Conservation (phyloP, 2,329 filamentous ascomycete species). For the Penicillium sclerotiorum region DNA sequence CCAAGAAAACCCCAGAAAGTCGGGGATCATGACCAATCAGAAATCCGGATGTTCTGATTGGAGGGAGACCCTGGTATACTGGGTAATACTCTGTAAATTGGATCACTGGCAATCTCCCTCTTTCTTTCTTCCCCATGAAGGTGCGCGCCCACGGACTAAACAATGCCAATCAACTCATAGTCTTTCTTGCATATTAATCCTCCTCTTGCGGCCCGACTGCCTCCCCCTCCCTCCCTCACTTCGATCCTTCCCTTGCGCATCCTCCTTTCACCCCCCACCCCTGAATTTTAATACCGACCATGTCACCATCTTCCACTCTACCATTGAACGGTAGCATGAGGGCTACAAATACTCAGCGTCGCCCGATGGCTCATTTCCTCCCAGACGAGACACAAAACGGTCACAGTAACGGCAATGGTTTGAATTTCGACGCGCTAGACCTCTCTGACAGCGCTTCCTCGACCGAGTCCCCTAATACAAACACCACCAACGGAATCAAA, state of each 20-base stretch:
- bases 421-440: slow-evolving; percentile 1
- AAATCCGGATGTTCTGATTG: slow-evolving; percentile 18
- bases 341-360: slow-evolving; percentile 27
- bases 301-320: slow-evolving; percentile 20
- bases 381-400: slow-evolving; percentile 25
- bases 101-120: slow-evolving; percentile 10
- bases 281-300: slow-evolving; percentile 15
- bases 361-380: slow-evolving; percentile 33
- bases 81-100: slow-evolving; percentile 25
- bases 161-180: slow-evolving; percentile 2
- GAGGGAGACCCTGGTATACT: slow-evolving; percentile 22
- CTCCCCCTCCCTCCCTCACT: slow-evolving; percentile 6
- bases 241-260: background rate
- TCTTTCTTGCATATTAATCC: background rate
- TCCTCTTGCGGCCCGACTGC: too few relatives aligned
- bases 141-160: background rate
- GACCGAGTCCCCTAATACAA: too few relatives aligned
- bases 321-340: slow-evolving; percentile 37
- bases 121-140: background rate
- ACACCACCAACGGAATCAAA: slow-evolving; percentile 15
- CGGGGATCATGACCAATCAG: slow-evolving; percentile 18
- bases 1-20: slow-evolving; percentile 1
- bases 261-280: slow-evolving; percentile 6
- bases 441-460: slow-evolving; percentile 28
- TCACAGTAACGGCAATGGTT: slow-evolving; percentile 1